These are phyloP conservation scores for Apophysomyces trapeziformis DNA, from an alignment of 371 early-diverging fungal species.

Conservation along the genomic window DNA sequence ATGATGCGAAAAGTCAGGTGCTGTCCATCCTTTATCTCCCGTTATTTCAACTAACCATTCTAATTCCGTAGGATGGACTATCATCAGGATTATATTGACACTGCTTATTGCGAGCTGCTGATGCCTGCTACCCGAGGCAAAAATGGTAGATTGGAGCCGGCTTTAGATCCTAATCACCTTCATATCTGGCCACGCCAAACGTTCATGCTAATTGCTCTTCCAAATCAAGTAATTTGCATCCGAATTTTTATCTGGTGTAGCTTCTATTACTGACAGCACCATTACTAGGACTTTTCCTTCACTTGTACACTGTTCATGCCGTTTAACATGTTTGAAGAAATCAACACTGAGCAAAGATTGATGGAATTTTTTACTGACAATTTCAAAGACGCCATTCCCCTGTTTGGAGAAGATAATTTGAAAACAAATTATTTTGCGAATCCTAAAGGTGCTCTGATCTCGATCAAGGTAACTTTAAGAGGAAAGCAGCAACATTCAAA, in stretches of 20 bases:
- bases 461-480: conserved; percentile 65
- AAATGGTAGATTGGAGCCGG: conserved; percentile 66
- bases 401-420: conserved; percentile 78
- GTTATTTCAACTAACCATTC: background rate
- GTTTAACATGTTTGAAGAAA: conserved; percentile 76
- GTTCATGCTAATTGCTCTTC: conserved; percentile 96
- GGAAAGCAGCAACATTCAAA: background rate
- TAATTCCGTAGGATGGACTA: conserved; percentile 72
- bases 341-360: conserved; percentile 72
- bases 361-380: conserved; percentile 73
- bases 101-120: conserved; percentile 89
- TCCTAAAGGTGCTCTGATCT: conserved; percentile 84
- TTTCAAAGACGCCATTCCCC: conserved; percentile 82
- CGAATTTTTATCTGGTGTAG: background rate
- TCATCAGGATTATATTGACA: conserved; percentile 87
- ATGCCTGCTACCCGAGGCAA: conserved; percentile 65
- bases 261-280: background rate
- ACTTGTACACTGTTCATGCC: conserved; percentile 98
- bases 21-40: background rate
- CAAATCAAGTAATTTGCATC: conserved; percentile 72
- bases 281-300: conserved; percentile 82
- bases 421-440: conserved; percentile 80
- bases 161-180: conserved; percentile 87
- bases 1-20: conserved; percentile 76
- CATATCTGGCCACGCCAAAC: conserved; percentile 98